These are phyloP conservation scores for Aspergillus fischeri DNA, from an alignment of 2,329 filamentous ascomycete genomes.

Conservation along the genomic window DNA sequence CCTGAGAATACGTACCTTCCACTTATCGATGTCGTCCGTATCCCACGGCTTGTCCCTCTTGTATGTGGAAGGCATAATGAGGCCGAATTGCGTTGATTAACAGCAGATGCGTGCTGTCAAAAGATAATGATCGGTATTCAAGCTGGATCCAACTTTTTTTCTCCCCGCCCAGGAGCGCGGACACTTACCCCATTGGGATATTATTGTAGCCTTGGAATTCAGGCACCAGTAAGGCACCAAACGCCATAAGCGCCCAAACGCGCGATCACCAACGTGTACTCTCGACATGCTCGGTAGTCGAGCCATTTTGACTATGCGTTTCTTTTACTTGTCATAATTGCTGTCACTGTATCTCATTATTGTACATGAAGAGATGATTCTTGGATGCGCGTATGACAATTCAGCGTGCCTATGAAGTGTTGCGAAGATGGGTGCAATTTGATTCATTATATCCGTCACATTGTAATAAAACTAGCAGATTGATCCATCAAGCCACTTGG, in stretches of 20 bases:
- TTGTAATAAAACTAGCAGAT: neutral
- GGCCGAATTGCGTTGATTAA: neutral
- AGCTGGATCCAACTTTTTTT: conserved; percentile 17
- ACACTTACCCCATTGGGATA: conserved; percentile 18
- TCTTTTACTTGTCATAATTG: neutral
- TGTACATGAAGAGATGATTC: neutral
- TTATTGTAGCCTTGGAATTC: neutral
- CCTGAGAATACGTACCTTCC: conserved; percentile 58
- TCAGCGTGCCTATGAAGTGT: neutral
- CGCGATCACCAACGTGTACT: conserved; percentile 5
- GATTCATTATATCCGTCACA: neutral
- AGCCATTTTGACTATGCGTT: neutral
- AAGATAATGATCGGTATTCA: neutral
- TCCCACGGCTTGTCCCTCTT: conserved; percentile 92
- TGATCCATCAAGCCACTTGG: neutral
- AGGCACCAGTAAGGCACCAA: conserved; percentile 6
- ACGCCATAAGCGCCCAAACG: conserved; percentile 18
- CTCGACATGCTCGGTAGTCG: neutral
- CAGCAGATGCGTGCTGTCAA: conserved; percentile 4
- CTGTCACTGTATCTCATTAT: neutral
- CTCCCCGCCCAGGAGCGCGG: conserved; percentile 11
- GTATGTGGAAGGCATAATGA: conserved; percentile 78
- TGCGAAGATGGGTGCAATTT: neutral
- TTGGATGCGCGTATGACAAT: neutral
- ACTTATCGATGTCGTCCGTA: conserved; percentile 95